A percentile compares a stretch with the other conserved stretches of the same genome.
Evolutionary conservation across 768 basidiomycete species (phyloP).

Genomic region (Boletus reticulatus): DNA sequence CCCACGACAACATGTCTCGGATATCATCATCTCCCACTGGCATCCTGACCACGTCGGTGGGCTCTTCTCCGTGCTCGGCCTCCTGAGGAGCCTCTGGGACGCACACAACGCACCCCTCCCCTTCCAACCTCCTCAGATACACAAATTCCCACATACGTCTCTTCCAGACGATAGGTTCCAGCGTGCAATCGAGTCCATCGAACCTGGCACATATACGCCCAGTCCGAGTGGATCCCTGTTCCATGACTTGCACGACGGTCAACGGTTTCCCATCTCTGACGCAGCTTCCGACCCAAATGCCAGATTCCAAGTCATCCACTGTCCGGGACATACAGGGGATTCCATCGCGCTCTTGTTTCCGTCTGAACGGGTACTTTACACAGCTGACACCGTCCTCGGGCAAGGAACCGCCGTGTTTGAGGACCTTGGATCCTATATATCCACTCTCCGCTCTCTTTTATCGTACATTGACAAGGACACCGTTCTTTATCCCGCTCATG

Average conservation of each 20-base stretch:
- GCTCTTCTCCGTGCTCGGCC: slow-evolving; percentile 62
- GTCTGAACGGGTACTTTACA: slow-evolving; percentile 76
- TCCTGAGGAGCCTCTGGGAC: slow-evolving; percentile 65
- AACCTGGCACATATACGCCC: slow-evolving; percentile 46
- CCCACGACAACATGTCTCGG: slow-evolving; percentile 55
- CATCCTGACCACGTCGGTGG: slow-evolving; percentile 87
- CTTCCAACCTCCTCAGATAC: slow-evolving; percentile 67
- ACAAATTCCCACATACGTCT: slow-evolving; percentile 59
- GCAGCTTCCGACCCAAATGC: neutral
- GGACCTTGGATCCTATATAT: slow-evolving; percentile 70
- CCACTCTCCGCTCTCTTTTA: slow-evolving; percentile 59
- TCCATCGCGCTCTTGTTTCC: slow-evolving; percentile 73
- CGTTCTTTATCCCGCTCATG: slow-evolving; percentile 85
- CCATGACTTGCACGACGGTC: slow-evolving; percentile 59
- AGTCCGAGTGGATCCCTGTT: slow-evolving; percentile 41
- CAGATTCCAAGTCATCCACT: slow-evolving; percentile 65
- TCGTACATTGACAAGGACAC: slow-evolving; percentile 41
- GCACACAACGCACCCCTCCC: slow-evolving; percentile 41
- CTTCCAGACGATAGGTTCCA: slow-evolving; percentile 28
- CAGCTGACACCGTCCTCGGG: slow-evolving; percentile 88
- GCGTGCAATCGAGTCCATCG: slow-evolving; percentile 39
- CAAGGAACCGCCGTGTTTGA: slow-evolving; percentile 90
- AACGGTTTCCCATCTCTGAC: slow-evolving; percentile 41
- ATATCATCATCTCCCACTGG: slow-evolving; percentile 90
- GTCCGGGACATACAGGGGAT: slow-evolving; percentile 90